Evolutionary conservation across 192 early-diverging fungal genomes (phyloP), one percentile per base, ranked within the genome.

Genomic region (Backusella circina): DNA sequence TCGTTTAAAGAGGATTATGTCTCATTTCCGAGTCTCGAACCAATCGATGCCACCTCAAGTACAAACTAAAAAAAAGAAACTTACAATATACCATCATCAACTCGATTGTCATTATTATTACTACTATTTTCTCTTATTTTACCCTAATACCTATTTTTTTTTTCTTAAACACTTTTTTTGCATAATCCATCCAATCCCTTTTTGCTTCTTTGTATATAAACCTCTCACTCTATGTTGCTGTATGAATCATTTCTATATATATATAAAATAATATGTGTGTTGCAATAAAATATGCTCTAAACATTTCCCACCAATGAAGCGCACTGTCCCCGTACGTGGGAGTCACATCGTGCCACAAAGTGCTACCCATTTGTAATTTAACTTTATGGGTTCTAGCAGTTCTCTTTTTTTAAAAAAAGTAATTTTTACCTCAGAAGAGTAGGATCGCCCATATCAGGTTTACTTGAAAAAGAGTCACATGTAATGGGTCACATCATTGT

Each of bases 1-100:
- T 74, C 73, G 13, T 74, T 74, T 32, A 66, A 74, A 65, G 73
- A 74, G n/a, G 73, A 74, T 7, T 74, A 74, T 74, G 73, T 74
- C 15, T 74, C 73, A 16, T 74, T 74, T 30, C 73, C 73, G 18
- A 65, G 73, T 44, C 64, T 74, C 39, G 73, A 70, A 70, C 37
- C 69, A 32, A 70, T 12, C 12, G 68, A 39, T 28, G 38, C 28
- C 2, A 70, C 35, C 23, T 70, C 23, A 57, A 57, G 28, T 70
- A 41, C 68, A 70, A 47, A 70, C 28, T 70, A 70, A 70, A 37
- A 15, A 38, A 65, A 31, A 65, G 13, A 18, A 31, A 15, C 12
- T 12, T 7, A 7, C 37, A 38, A 38, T 38, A 38, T 38, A 38
- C 13, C 16, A 32, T 16, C 21, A 41, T 15, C 30, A 28, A 13